A percentile compares a stretch with the other conserved stretches of the same genome.
Conservation (phyloP, 257 asterid species). For the Solanum clarkiae region DNA sequence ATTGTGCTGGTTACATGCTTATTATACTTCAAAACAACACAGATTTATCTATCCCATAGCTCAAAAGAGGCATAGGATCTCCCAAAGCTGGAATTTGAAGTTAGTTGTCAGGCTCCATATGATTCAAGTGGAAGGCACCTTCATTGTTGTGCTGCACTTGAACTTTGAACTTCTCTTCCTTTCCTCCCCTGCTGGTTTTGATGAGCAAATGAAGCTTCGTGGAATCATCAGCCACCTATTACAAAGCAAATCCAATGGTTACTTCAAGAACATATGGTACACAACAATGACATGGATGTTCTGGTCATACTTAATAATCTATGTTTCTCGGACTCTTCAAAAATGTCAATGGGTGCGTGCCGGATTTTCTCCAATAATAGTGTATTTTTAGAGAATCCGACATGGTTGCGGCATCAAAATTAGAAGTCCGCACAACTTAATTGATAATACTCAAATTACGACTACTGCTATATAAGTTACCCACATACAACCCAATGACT, state of each 20-base stretch:
- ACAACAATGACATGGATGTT: background rate
- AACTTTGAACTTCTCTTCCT: slow-evolving; percentile 74
- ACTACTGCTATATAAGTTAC: background rate
- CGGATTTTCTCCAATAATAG: too few relatives aligned
- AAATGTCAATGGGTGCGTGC: too few relatives aligned
- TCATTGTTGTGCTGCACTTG: slow-evolving; percentile 57
- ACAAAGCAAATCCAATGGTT: background rate
- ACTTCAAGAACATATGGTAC: too few relatives aligned
- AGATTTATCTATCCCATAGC: background rate
- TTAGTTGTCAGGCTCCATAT: slow-evolving; percentile 32
- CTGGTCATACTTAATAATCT: background rate
- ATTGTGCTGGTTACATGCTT: background rate
- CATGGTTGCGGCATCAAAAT: too few relatives aligned
- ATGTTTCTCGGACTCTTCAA: too few relatives aligned
- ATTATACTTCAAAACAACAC: background rate
- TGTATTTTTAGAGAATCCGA: too few relatives aligned
- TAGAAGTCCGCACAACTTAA: too few relatives aligned
- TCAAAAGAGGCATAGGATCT: background rate
- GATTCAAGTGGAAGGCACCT: slow-evolving; percentile 62
- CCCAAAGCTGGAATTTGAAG: background rate
- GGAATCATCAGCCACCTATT: slow-evolving; percentile 43
- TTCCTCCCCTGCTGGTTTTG: slow-evolving; percentile 67
- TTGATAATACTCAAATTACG: too few relatives aligned
- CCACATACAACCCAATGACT: background rate
- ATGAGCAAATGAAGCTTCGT: slow-evolving; percentile 74